A percentile compares a stretch with the other conserved stretches of the same genome.
These are phyloP conservation scores for Micractinium sp. DNA, from an alignment of 139 green algal genomes.

Conservation along the genomic window DNA sequence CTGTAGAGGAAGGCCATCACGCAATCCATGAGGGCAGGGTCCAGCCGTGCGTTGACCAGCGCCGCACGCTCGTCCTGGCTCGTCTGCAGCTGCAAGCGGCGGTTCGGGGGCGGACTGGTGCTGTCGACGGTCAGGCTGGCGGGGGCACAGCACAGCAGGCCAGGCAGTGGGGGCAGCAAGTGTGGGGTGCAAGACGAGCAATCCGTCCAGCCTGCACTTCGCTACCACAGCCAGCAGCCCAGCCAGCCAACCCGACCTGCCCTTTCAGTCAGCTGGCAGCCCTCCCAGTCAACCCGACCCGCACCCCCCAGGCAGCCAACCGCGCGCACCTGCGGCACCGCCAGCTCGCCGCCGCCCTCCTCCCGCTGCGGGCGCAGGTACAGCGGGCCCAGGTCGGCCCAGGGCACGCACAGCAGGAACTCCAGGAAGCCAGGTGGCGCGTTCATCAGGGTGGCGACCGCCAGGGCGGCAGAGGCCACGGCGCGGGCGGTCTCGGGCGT, in stretches of 20 bases:
- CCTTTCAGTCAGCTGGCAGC: not conserved
- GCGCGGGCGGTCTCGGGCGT: not conserved
- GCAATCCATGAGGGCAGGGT: slow-evolving; percentile 54
- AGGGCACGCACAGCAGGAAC: slow-evolving; percentile 82
- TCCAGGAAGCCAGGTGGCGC: slow-evolving; percentile 76
- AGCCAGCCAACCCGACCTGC: not conserved
- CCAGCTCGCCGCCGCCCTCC: not conserved
- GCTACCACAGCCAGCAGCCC: not conserved
- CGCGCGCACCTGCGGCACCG: not conserved
- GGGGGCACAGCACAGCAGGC: not conserved
- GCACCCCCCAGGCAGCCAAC: not conserved
- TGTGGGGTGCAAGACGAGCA: not conserved
- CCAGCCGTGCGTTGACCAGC: slow-evolving; percentile 67
- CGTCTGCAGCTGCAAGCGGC: not conserved
- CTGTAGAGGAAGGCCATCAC: slow-evolving; percentile 75
- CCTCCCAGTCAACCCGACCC: not conserved
- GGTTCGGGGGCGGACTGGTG: not conserved
- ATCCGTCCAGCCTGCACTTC: not conserved
- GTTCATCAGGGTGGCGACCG: slow-evolving; percentile 67
- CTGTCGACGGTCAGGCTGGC: too few relatives aligned
- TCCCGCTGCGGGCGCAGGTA: slow-evolving; percentile 10
- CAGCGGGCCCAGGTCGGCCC: slow-evolving; percentile 64
- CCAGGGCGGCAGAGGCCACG: slow-evolving; percentile 33
- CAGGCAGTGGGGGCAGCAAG: not conserved
- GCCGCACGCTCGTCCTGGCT: slow-evolving; percentile 43